Percentiles rank a stretch among this genome's conserved stretches.
phyloP scores from a whole-genome alignment of 257 asterid species.

The Lycium barbarum region DNA sequence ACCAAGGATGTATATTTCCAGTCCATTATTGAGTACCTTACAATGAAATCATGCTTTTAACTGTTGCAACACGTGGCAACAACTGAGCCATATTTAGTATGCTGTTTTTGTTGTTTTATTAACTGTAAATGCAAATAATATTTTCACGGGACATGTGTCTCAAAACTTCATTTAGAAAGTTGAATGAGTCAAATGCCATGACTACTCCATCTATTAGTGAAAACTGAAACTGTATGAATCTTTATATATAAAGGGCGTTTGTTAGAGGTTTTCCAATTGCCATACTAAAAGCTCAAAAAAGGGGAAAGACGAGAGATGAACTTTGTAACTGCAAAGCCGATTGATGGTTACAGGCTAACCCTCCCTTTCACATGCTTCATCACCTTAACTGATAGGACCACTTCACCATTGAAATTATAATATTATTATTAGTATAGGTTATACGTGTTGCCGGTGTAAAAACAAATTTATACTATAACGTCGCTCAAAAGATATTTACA shows the following conservation, averaged over 20 bases:
- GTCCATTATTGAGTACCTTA: neutral
- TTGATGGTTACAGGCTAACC: conserved; percentile 17
- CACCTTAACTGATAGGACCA: neutral
- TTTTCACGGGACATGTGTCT: neutral
- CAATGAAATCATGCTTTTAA: neutral
- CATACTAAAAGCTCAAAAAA: neutral
- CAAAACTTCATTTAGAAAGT: conserved; percentile 1
- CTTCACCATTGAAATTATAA: neutral
- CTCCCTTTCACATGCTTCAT: neutral
- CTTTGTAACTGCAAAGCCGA: neutral
- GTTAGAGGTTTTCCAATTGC: neutral
- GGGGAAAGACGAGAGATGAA: neutral
- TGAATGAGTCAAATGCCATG: conserved; percentile 11
- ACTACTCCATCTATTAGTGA: neutral
- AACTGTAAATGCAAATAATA: neutral
- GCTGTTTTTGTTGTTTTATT: neutral
- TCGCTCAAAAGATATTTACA: too few species aligned
- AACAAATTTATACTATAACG: too few species aligned
- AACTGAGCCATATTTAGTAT: neutral
- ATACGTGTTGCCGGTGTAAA: neutral
- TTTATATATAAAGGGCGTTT: neutral
- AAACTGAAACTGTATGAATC: neutral
- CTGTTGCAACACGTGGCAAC: conserved; percentile 1
- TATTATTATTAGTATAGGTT: neutral
- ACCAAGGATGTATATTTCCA: neutral